Base-by-base conservation (phyloP, 2,329 filamentous ascomycete species). In the Nigrograna mackinnonii region DNA sequence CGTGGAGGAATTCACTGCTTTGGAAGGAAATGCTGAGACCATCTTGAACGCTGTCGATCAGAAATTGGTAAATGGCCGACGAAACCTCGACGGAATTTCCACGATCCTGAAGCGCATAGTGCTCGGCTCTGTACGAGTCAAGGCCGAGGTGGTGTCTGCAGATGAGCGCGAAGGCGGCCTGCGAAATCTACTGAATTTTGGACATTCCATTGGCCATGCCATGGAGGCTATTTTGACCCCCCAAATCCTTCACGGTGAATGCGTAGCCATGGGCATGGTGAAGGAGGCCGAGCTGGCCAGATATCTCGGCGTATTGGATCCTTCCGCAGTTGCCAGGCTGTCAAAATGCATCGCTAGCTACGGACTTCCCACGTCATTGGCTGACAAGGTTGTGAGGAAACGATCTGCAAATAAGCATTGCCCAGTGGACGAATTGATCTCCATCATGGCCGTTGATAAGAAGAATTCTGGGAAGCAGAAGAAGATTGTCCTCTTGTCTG, bases 391-490 rank as follows among this genome's bases (percentile, higher is more conserved):
- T 21, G 85, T 99, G 32, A 80, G 86, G 32, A 89, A 86, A 59
- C 74, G 94, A 48, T 91, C 90, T 4, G 91, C 90, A 2, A 89
- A 87, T 39, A 96, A 95, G 71, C 79, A 83, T 52, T 99, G 94
- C 65, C 86, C 88, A 0, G 89, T 96, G 2, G 89, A 96, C 55
- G 80, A 87, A 24, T 72, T 99, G 38, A 79, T 99, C 43, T 80
- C 86, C 53, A 95, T 95, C 66, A 99, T 99, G 94, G 91, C 87
- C 1, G 87, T 99, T 6, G 94, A 99, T 72, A 99, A 99, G 80
- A 99, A 99, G 77, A 99, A 99, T 54, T 88, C 95, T 33, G 94
- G 94, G 2, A 82, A 82, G 45, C 91, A 92, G 70, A 99, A 99
- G 78, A 97, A 96, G 72, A 87, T 99, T 50, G 92, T 96, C 5